phyloP scores from a whole-genome alignment of 495 filamentous ascomycete species.

The Penicillium silybi region DNA sequence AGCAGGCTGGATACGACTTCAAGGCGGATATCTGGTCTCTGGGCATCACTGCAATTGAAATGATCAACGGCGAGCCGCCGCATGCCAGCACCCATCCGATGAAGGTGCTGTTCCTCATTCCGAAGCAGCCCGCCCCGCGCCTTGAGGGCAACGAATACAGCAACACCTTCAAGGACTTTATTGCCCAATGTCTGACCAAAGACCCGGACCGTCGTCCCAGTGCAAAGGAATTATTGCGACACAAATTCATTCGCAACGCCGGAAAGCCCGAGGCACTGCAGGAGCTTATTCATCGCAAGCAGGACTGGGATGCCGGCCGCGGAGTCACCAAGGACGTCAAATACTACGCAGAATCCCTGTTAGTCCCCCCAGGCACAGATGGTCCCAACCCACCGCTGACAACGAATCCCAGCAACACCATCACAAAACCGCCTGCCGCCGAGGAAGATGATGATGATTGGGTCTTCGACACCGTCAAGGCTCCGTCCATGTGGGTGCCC shows the following conservation, averaged over 20 bases:
- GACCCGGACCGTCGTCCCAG: slow-evolving; percentile 79
- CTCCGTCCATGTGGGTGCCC: slow-evolving; percentile 44
- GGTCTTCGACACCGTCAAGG: slow-evolving; percentile 97
- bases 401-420: slow-evolving; percentile 46
- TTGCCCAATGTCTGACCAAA: slow-evolving; percentile 83
- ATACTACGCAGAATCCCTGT: slow-evolving; percentile 88
- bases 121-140: slow-evolving; percentile 81
- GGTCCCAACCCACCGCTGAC: slow-evolving; percentile 8
- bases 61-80: slow-evolving; percentile 89
- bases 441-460: slow-evolving; percentile 76
- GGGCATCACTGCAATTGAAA: slow-evolving; percentile 92
- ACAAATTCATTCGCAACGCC: slow-evolving; percentile 82
- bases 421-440: slow-evolving; percentile 40
- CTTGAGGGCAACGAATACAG: slow-evolving; percentile 83
- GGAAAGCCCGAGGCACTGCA: slow-evolving; percentile 80
- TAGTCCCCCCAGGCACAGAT: slow-evolving; percentile 17
- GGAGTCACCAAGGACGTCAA: slow-evolving; percentile 58
- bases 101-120: slow-evolving; percentile 98
- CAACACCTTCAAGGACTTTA: slow-evolving; percentile 89
- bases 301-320: slow-evolving; percentile 68
- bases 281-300: slow-evolving; percentile 81
- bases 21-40: slow-evolving; percentile 98
- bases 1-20: slow-evolving; percentile 94
- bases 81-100: slow-evolving; percentile 90
- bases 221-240: slow-evolving; percentile 84